Evolutionary conservation across 2,329 filamentous ascomycete species (phyloP).

Genomic region (Didymellaceae sp.): DNA sequence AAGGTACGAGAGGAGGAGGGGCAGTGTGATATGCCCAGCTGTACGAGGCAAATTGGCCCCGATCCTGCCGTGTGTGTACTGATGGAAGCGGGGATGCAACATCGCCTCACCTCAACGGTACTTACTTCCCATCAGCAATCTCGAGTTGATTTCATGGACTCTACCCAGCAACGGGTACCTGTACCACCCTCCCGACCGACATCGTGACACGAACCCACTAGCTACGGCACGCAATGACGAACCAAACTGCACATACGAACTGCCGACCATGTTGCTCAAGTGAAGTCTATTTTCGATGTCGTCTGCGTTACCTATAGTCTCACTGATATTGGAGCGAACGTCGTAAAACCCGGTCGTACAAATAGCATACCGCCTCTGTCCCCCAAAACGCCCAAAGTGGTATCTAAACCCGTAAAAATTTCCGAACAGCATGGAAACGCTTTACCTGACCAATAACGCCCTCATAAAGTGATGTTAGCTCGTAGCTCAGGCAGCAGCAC

Average conservation of each 20-base stretch:
- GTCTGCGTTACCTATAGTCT: constrained; percentile 8
- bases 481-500: constrained; percentile 25
- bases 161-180: too few relatives aligned
- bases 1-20: too few relatives aligned
- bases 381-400: constrained; percentile 6
- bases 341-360: constrained; percentile 6
- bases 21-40: too few relatives aligned
- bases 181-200: background rate
- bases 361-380: background rate
- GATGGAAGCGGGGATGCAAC: too few relatives aligned
- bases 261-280: background rate
- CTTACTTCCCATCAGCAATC: too few relatives aligned
- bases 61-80: too few relatives aligned
- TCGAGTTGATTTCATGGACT: background rate
- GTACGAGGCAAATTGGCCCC: too few relatives aligned
- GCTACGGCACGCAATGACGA: background rate
- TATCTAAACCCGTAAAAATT: constrained; percentile 9
- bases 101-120: too few relatives aligned
- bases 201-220: background rate
- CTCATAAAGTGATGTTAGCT: too few relatives aligned
- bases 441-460: too few relatives aligned
- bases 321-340: constrained; percentile 5
- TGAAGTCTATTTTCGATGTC: background rate
- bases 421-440: too few relatives aligned
- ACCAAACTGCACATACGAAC: too few relatives aligned